Conservation (phyloP, 2,329 filamentous ascomycete genomes). For the Teratosphaeria viscida region DNA sequence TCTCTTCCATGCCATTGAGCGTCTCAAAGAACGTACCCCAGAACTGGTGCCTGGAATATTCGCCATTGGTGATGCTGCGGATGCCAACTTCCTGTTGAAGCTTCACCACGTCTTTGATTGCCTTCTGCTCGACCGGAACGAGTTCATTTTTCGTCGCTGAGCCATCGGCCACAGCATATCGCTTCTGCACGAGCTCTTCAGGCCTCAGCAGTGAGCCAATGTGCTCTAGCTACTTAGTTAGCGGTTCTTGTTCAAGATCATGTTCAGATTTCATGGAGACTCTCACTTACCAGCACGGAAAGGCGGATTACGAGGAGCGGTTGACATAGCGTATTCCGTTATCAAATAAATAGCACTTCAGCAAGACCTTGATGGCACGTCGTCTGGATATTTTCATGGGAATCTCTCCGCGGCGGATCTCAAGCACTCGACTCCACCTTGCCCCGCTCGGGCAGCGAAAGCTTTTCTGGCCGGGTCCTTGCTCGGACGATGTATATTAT, state of each 20-base stretch:
- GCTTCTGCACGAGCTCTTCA: slow-evolving; percentile 47
- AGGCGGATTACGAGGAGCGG: slow-evolving; percentile 39
- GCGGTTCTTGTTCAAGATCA: not conserved
- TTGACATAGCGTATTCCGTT: slow-evolving; percentile 3
- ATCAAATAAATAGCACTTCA: not conserved
- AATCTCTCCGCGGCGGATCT: not conserved
- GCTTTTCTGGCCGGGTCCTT: not conserved
- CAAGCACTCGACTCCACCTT: not conserved
- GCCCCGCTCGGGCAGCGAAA: not conserved
- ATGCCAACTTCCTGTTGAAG: slow-evolving; percentile 21
- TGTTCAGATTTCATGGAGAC: not conserved
- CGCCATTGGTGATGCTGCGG: slow-evolving; percentile 21
- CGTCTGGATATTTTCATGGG: not conserved
- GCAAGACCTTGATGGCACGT: not conserved
- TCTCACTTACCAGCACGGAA: slow-evolving; percentile 44
- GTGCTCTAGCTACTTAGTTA: slow-evolving; percentile 41
- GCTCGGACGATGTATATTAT: not conserved
- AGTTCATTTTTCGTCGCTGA: slow-evolving; percentile 14
- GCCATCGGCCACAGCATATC: slow-evolving; percentile 37
- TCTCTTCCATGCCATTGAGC: slow-evolving; percentile 36
- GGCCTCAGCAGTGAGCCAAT: slow-evolving; percentile 61
- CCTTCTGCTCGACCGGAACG: slow-evolving; percentile 17
- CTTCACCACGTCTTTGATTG: slow-evolving; percentile 21
- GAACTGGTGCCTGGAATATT: slow-evolving; percentile 21
- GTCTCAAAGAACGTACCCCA: slow-evolving; percentile 24